Evolutionary conservation across 257 asterid genomes (phyloP).

Genomic region (Eustoma russellianum): DNA sequence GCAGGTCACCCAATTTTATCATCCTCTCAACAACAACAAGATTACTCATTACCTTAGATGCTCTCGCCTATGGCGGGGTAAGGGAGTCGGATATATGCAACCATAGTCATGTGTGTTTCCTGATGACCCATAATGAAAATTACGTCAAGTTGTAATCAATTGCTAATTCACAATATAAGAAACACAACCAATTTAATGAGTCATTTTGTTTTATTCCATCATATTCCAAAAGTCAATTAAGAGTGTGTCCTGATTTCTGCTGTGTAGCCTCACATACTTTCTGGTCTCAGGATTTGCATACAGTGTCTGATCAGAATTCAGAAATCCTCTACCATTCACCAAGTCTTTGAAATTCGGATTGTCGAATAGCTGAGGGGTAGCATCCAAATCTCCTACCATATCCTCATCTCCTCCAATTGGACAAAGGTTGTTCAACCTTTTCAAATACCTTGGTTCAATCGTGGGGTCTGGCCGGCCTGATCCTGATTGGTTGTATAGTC

Average conservation of each 20-base stretch:
- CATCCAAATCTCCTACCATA: conserved; percentile 60
- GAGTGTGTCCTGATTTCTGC: no score
- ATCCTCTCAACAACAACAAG: conserved; percentile 63
- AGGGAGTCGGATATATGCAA: no score
- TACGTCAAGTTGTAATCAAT: no score
- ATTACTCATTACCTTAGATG: no score
- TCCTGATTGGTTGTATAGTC: conserved; percentile 93
- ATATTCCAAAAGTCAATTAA: no score
- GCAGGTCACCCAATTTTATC: conserved; percentile 69
- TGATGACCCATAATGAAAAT: no score
- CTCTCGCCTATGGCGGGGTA: no score
- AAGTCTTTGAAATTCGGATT: conserved; percentile 74
- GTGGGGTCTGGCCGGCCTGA: conserved; percentile 78
- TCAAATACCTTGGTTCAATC: conserved; percentile 40
- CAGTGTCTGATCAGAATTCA: conserved; percentile 74
- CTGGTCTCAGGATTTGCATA: conserved; percentile 37
- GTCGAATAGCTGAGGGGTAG: conserved; percentile 58
- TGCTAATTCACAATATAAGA: no score
- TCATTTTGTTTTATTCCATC: no score
- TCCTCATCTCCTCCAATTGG: conserved; percentile 61
- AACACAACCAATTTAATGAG: no score
- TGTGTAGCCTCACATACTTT: no score
- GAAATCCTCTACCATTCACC: conserved; percentile 58
- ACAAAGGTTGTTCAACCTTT: conserved; percentile 45
- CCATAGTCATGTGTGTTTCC: no score